Evolutionary conservation across 106 monocot genomes (phyloP), one percentile per base, ranked within the genome.

Genomic region (Ottelia alismoides): DNA sequence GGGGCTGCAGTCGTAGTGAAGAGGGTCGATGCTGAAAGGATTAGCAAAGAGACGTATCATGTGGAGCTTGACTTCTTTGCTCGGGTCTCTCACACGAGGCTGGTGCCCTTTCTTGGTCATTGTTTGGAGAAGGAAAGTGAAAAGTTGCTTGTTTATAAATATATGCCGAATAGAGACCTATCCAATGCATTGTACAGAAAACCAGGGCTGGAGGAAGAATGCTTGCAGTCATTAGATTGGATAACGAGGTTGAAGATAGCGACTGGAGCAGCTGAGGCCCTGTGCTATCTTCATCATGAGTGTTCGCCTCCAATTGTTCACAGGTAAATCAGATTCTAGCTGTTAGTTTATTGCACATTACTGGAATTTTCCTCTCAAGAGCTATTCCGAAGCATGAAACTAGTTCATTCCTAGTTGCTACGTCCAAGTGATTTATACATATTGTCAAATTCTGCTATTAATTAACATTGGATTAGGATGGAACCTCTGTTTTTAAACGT

Each of bases 201-300:
- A 56, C 19, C 70, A 0, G 88, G 76, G 28, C 84, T 81, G 32
- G n/a, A n/a, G n/a, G n/a, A n/a, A n/a, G n/a, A n/a, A n/a, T 64
- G 88, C 0, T 31, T 88, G 73, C 75, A 78, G 57, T 81, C 83
- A 17, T 56, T 94, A 68, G 87, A 88, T 70, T 93, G 87, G 84
- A 84, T 94, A 31, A 84, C 77, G 27, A 88, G 87, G 53, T 61
- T 94, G 60, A 88, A 94, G 73, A 88, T 94, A 68, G 84, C 83
- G 2, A 88, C 61, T 7, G 87, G 88, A 51, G 69, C 81, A 28
- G 92, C 86, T 19, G 86, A 92, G 46, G 85, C 86, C 14, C 66
- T 92, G 3, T 79, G 74, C 47, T 80, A 77, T 67, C 74, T 92
- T 32, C 86, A 92, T 65, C 78, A 87, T 30, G 85, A 82, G 45